Evolutionary conservation across 257 asterid species (phyloP), one percentile per base, ranked within the genome.

Genomic region (Nicotiana tomentosiformis): DNA sequence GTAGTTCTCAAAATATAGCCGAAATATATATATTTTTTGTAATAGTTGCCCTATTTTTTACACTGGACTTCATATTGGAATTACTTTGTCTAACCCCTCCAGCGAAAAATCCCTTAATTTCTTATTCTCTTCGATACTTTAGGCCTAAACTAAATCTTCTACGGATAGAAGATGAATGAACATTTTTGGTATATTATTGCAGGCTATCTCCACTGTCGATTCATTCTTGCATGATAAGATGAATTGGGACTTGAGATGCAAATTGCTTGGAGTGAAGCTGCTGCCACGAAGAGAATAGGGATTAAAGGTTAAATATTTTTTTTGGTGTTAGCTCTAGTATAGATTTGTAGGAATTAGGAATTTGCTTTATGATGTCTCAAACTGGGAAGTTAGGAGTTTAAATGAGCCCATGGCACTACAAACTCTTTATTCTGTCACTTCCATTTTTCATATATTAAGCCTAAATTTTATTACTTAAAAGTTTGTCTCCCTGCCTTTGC

Each of bases 131-230:
- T 66, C 30, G 46, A 33, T 32, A 30, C 29, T 18, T 29, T 67
- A 5, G 53, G 37, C 43, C 10, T 30, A 20, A 33, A 7, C 33
- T 20, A 46, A 49, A 20, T 46, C 10, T 7, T 60, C 66, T n/a
- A 43, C 39, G 11, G 61, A 46, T n/a, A n/a, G 66, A 60, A n/a
- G 12, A 20, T 20, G 6, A 43, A 10, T 43, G 78, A 69, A 20
- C 12, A 72, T 20, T 46, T 46, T 49, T 43, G 14, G 2, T 49
- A 74, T 69, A 3, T 10, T 66, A 26, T 87, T 90, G 93, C 98
- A 95, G 98, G 99, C 86, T 93, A 93, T 85, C 86, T 88, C 5
- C 94, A 87, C 55, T 95, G 98, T 86, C 88, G 93, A 83, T 95
- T 90, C 86, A 10, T 81, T 74, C 93, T 90, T 53, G 81, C 88